These are phyloP conservation scores for Thoreauomyces humboldtii DNA, from an alignment of 192 early-diverging fungal genomes.

Conservation along the genomic window DNA sequence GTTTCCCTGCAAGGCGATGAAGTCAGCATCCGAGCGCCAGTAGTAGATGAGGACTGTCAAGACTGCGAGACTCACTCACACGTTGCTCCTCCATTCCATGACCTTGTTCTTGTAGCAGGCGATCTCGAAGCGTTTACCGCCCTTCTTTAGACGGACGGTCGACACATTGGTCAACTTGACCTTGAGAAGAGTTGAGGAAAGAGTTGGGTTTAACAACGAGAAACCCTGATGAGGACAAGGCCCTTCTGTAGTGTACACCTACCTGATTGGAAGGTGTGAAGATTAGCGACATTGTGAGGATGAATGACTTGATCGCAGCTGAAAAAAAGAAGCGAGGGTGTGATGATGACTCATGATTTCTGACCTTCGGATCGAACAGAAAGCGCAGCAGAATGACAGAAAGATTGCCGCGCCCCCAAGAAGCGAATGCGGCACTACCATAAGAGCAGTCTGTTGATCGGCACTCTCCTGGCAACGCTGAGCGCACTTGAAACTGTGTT, in stretches of 20 bases:
- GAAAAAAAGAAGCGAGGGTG: background rate
- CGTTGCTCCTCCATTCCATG: conserved; percentile 87
- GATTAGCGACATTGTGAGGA: background rate
- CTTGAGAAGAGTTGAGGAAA: conserved; percentile 10
- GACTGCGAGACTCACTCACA: too few species aligned
- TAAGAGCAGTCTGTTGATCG: too few species aligned
- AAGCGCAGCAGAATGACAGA: background rate
- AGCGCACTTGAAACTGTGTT: too few species aligned
- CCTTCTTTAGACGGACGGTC: conserved; percentile 90
- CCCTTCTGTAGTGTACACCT: background rate
- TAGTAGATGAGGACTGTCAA: background rate
- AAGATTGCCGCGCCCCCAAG: too few species aligned
- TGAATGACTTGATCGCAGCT: background rate
- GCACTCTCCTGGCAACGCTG: too few species aligned
- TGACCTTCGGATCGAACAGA: too few species aligned
- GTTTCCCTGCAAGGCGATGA: conserved; percentile 65
- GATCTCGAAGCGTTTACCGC: conserved; percentile 96
- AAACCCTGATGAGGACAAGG: background rate
- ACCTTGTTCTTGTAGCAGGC: conserved; percentile 99
- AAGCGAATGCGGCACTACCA: too few species aligned
- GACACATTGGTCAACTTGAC: conserved; percentile 93
- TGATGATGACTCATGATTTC: too few species aligned
- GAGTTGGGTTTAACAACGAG: background rate
- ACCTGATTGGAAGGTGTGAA: conserved; percentile 30
- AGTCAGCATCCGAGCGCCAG: background rate